Conservation (phyloP, 2,329 filamentous ascomycete genomes). For the Cordyceps farinosa region DNA sequence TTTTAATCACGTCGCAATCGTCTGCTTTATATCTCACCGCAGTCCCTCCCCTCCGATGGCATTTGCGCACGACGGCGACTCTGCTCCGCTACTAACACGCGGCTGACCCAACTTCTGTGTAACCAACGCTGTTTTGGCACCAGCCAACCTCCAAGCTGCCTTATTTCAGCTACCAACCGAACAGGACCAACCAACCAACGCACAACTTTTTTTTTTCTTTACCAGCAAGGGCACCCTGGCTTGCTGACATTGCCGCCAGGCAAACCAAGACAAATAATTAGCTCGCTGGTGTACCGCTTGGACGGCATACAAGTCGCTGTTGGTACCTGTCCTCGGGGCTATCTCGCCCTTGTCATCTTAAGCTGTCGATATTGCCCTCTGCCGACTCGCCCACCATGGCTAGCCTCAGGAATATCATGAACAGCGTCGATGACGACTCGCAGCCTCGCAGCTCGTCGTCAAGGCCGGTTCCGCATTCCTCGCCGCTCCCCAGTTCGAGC, state of each 20-base stretch:
- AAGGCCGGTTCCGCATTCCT: conserved; percentile 1
- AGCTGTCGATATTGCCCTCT: conserved; percentile 27
- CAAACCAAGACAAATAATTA: not conserved
- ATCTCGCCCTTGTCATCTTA: conserved; percentile 25
- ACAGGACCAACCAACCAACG: conserved; percentile 9
- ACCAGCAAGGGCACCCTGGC: not conserved
- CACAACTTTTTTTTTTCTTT: not conserved
- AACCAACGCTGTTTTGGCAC: conserved; percentile 12
- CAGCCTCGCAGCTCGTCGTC: conserved; percentile 22
- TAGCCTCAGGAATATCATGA: conserved; percentile 56
- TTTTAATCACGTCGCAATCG: not conserved
- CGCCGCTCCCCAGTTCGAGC: conserved; percentile 25
- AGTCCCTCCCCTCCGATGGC: not conserved
- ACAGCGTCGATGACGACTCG: conserved; percentile 48
- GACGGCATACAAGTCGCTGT: not conserved
- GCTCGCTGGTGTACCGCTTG: not conserved
- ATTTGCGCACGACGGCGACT: not conserved
- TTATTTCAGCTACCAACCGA: not conserved
- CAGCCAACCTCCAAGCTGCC: conserved; percentile 3
- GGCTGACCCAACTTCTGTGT: conserved; percentile 9
- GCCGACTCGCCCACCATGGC: conserved; percentile 47
- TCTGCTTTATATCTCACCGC: not conserved
- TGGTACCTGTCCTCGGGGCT: conserved; percentile 5
- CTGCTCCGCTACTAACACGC: conserved; percentile 14
- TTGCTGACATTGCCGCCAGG: not conserved